Base-by-base conservation (phyloP, 2,329 filamentous ascomycete species). In the Tolypocladium cylindrosporum region DNA sequence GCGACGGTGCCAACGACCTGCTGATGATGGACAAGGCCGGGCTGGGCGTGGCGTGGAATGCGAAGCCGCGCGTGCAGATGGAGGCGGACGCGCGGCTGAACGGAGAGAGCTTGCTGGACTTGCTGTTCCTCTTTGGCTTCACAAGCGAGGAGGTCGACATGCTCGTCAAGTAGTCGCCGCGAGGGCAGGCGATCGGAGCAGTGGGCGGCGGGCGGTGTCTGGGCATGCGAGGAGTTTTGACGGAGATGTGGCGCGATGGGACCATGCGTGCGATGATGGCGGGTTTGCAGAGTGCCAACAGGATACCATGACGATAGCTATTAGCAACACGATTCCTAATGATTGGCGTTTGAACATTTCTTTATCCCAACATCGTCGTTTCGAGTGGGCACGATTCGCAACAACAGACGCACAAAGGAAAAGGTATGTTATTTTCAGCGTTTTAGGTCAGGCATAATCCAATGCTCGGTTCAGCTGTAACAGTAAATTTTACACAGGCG, bases 1-100 rank as follows among this genome's bases (percentile, higher is more conserved):
- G 90, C 5, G 90, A 94, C 70, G 90, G 90, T 8, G 90, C 89
- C 42, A 94, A 94, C 67, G 90, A 94, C 68, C 71, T 94, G 62
- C 76, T 87, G 59, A 94, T 94, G 90, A 84, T 94, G 79, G 79
- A 78, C 10, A 81, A 82, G 54, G 89, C 90, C 0, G 89, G 88
- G 0, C 72, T 93, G 42, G 90, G 90, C 24, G 85, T 94, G 3
- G 90, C 90, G 2, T 92, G 90, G 80, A 90, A 92, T 67, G 90
- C 90, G 11, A 94, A 94, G 77, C 88, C 89, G 2, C 79, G 85
- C 59, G 90, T 94, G 58, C 90, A 94, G 74, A 83, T 87, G 76
- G 84, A 89, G 70, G 90, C 90, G 2, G 84, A 85, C 36, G 85
- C 86, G 16, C 79, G 88, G 48, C 71, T 94, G 60, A 94, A 94